phyloP scores from a whole-genome alignment of 371 early-diverging fungal species.

The Sporodiniella umbellata region DNA sequence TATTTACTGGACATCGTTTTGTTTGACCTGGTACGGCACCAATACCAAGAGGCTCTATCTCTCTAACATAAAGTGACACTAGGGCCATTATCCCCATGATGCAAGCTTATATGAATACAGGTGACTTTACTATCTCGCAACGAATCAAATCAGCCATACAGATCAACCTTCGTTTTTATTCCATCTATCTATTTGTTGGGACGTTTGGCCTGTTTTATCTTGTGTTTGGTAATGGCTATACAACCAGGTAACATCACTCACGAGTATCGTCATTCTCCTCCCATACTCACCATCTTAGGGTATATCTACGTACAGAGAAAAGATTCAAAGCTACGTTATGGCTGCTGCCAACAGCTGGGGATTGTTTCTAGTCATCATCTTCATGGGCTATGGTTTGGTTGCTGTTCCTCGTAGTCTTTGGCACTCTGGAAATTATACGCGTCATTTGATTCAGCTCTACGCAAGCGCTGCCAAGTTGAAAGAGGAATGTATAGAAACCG shows the following conservation, averaged over 20 bases:
- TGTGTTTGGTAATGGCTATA: conserved; percentile 53
- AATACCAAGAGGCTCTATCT: conserved; percentile 4
- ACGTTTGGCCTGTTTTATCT: conserved; percentile 73
- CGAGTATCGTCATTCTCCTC: no score
- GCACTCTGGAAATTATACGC: conserved; percentile 62
- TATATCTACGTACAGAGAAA: no score
- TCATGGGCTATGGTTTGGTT: conserved; percentile 93
- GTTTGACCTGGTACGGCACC: conserved; percentile 71
- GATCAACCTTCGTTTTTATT: conserved; percentile 79
- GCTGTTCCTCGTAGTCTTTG: conserved; percentile 85
- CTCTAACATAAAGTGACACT: neutral
- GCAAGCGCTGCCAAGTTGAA: conserved; percentile 66
- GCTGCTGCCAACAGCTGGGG: conserved; percentile 95
- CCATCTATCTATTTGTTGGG: conserved; percentile 48
- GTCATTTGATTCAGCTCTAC: conserved; percentile 65
- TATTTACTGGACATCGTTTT: conserved; percentile 91
- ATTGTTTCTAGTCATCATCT: conserved; percentile 76
- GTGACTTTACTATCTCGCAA: conserved; percentile 70
- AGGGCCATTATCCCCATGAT: conserved; percentile 84
- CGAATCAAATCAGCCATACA: conserved; percentile 68
- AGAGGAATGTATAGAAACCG: conserved; percentile 75
- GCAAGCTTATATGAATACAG: conserved; percentile 82
- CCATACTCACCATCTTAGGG: no score
- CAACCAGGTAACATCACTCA: conserved; percentile 43
- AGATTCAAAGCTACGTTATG: conserved; percentile 81